These are phyloP conservation scores for Pelargonium cotyledonis DNA, from an alignment of 441 rosid species.

Conservation along the genomic window DNA sequence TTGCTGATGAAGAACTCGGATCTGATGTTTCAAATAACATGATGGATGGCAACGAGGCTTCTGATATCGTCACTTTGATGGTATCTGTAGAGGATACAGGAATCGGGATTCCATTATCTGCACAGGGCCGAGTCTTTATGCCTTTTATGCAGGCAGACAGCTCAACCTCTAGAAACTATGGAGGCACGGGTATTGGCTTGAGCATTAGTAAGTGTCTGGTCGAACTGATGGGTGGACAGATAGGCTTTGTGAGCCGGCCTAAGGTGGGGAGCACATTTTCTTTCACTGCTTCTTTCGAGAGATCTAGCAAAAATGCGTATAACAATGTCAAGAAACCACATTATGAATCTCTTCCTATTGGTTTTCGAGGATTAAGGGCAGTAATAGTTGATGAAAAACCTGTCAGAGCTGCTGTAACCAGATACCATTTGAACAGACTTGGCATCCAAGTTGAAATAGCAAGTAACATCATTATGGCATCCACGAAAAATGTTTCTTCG, in stretches of 20 bases:
- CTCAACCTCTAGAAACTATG: constrained; percentile 82
- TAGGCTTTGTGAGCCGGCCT: too few species aligned
- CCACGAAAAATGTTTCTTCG: constrained; percentile 43
- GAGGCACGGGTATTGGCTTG: constrained; percentile 96
- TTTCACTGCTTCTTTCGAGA: constrained; percentile 57
- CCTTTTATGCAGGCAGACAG: constrained; percentile 98
- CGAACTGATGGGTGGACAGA: constrained; percentile 82
- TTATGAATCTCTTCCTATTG: constrained; percentile 58
- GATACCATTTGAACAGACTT: constrained; percentile 83
- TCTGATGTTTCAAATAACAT: constrained; percentile 28
- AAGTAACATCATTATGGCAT: too few species aligned
- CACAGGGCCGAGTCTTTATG: constrained; percentile 81
- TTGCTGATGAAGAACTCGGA: constrained; percentile 48
- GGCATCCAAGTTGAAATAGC: constrained; percentile 67
- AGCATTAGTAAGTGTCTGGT: constrained; percentile 91
- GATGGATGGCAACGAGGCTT: constrained; percentile 30
- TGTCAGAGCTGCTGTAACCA: constrained; percentile 83
- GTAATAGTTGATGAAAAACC: constrained; percentile 75
- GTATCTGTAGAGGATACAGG: constrained; percentile 94
- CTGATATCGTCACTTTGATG: constrained; percentile 49
- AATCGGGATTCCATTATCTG: constrained; percentile 72
- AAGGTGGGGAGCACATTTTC: constrained; percentile 84
- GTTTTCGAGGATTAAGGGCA: constrained; percentile 74
- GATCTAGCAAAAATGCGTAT: constrained; percentile 37
- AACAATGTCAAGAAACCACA: constrained; percentile 37